Percentiles rank a stretch among this genome's conserved stretches.
Evolutionary conservation across 768 basidiomycete genomes (phyloP).

Genomic region (Trametes meyenii): DNA sequence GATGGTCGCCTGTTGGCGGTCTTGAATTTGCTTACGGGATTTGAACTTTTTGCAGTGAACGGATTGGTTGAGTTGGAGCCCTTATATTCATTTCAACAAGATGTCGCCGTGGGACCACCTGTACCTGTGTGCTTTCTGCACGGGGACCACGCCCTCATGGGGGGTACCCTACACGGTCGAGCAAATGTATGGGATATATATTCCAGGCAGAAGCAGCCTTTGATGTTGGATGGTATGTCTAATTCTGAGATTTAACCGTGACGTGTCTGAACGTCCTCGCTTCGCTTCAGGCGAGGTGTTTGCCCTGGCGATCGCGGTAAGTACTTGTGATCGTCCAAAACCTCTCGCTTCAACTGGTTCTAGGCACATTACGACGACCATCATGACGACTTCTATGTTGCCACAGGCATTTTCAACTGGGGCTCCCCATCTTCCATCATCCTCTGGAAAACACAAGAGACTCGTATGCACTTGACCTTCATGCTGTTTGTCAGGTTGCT

Average conservation of each 20-base stretch:
- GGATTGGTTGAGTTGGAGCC: neutral
- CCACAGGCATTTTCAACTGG: neutral
- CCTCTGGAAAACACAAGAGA: neutral
- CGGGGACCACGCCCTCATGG: neutral
- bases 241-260: too few species aligned
- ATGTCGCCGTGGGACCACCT: neutral
- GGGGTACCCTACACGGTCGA: neutral
- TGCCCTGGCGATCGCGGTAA: neutral
- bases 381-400: neutral
- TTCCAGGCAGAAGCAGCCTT: neutral
- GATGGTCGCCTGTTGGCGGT: constrained; percentile 1
- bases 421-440: neutral
- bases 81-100: neutral
- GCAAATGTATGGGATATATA: constrained; percentile 1
- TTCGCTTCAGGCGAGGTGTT: neutral
- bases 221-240: neutral
- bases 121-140: constrained; percentile 1
- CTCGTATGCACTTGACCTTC: neutral
- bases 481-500: neutral
- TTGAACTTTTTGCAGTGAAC: neutral
- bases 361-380: neutral
- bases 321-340: neutral
- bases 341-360: neutral
- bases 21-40: neutral
- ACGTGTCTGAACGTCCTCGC: too few species aligned